Conservation (phyloP, 2,329 filamentous ascomycete genomes). For the Alternaria panax region DNA sequence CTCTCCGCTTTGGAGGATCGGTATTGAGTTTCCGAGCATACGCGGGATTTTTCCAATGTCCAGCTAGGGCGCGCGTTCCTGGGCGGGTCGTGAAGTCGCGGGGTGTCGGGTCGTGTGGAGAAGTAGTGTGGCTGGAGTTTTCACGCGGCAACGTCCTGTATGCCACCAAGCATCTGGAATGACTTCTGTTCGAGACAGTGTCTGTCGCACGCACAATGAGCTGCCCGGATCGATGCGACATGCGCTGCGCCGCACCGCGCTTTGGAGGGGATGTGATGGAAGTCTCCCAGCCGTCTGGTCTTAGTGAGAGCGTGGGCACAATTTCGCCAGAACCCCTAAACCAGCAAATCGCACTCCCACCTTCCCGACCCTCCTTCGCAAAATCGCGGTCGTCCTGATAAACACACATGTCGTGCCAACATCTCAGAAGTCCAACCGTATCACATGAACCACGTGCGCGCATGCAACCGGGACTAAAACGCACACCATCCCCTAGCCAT, state of each 20-base stretch:
- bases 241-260: not conserved
- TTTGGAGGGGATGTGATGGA: not conserved
- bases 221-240: not conserved
- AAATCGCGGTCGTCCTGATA: not conserved
- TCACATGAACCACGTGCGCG: slow-evolving; percentile 1
- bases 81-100: not conserved
- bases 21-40: not conserved
- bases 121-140: too few relatives aligned
- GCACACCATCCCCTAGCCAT: slow-evolving; percentile 9
- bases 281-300: not conserved
- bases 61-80: not conserved
- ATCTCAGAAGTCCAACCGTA: not conserved
- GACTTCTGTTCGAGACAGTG: too few relatives aligned
- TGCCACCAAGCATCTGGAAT: too few relatives aligned
- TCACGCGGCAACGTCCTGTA: too few relatives aligned
- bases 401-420: not conserved
- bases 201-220: too few relatives aligned
- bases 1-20: not conserved
- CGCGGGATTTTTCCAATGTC: not conserved
- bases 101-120: not conserved
- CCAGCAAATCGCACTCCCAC: not conserved
- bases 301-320: not conserved
- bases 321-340: not conserved
- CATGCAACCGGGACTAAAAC: not conserved
- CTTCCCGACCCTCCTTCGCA: too few relatives aligned